Conservation (phyloP, 352 stramenopile species). For the Globisporangium perplexum region DNA sequence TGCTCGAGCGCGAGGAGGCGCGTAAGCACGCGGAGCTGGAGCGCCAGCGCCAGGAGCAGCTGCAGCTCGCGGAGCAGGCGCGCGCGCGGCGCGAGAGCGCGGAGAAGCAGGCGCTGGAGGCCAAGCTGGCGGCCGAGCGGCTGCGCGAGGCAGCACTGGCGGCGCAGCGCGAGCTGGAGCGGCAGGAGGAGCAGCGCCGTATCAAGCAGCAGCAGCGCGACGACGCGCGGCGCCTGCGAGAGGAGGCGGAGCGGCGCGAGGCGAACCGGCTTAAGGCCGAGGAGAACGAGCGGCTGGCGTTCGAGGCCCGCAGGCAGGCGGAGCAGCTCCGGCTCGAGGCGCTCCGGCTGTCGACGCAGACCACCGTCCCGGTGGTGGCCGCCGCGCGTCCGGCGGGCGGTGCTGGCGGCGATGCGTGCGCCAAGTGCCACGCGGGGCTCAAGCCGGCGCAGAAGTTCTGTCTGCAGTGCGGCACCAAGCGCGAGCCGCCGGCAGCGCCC, state of each 20-base stretch:
- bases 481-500: not conserved
- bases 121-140: conserved; percentile 44
- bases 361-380: conserved; percentile 8
- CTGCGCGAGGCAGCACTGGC: conserved; percentile 45
- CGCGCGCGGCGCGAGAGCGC: conserved; percentile 45
- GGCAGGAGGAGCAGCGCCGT: conserved; percentile 42
- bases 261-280: conserved; percentile 54
- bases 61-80: conserved; percentile 47
- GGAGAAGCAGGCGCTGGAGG: conserved; percentile 48
- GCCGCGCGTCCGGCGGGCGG: not conserved
- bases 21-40: conserved; percentile 59
- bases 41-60: conserved; percentile 49
- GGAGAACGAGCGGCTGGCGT: conserved; percentile 48
- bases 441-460: conserved; percentile 62
- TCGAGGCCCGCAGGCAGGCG: conserved; percentile 58
- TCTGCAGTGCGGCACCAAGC: conserved; percentile 54
- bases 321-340: conserved; percentile 56
- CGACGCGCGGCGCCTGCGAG: conserved; percentile 41
- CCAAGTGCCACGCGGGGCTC: conserved; percentile 13
- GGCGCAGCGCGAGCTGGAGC: conserved; percentile 52
- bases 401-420: conserved; percentile 8
- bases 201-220: conserved; percentile 40
- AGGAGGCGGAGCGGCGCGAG: conserved; percentile 55
- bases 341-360: conserved; percentile 30
- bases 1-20: conserved; percentile 51